Conservation (phyloP, 2,329 filamentous ascomycete genomes). For the Diplodia corticola region DNA sequence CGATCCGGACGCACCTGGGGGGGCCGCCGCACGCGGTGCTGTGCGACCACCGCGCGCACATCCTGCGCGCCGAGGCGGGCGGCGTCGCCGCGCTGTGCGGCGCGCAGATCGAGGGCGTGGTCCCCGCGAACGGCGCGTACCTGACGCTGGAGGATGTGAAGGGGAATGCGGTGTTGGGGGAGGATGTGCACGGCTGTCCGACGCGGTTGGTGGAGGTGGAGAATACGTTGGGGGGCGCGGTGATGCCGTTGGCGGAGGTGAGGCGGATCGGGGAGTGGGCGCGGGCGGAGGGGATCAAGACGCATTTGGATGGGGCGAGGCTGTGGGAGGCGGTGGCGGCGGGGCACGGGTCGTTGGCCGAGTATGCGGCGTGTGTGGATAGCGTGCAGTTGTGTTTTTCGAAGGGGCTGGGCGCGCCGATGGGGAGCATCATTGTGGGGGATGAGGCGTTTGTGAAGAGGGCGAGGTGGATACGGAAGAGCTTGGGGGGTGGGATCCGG, state of each 20-base stretch:
- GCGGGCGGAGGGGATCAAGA: constrained; percentile 60
- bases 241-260: constrained; percentile 74
- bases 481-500: constrained; percentile 74
- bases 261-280: constrained; percentile 69
- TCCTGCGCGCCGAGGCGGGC: constrained; percentile 68
- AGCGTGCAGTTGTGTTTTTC: constrained; percentile 77
- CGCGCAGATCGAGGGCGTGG: constrained; percentile 66
- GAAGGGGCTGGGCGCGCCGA: constrained; percentile 79
- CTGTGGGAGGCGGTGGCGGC: constrained; percentile 79
- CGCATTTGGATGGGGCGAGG: constrained; percentile 78
- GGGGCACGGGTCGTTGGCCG: constrained; percentile 65
- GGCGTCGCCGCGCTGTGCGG: constrained; percentile 72
- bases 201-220: constrained; percentile 81
- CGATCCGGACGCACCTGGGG: constrained; percentile 72
- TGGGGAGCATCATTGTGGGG: constrained; percentile 72
- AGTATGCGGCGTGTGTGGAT: constrained; percentile 70
- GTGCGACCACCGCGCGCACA: constrained; percentile 76
- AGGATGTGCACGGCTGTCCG: constrained; percentile 76
- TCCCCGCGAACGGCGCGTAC: constrained; percentile 69
- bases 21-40: constrained; percentile 80
- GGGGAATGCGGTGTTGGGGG: constrained; percentile 62
- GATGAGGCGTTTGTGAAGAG: constrained; percentile 61
- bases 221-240: constrained; percentile 77
- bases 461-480: constrained; percentile 75
- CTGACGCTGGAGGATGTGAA: constrained; percentile 76